Evolutionary conservation across 2,329 filamentous ascomycete genomes (phyloP).

Genomic region (Pyrenophora graminea): DNA sequence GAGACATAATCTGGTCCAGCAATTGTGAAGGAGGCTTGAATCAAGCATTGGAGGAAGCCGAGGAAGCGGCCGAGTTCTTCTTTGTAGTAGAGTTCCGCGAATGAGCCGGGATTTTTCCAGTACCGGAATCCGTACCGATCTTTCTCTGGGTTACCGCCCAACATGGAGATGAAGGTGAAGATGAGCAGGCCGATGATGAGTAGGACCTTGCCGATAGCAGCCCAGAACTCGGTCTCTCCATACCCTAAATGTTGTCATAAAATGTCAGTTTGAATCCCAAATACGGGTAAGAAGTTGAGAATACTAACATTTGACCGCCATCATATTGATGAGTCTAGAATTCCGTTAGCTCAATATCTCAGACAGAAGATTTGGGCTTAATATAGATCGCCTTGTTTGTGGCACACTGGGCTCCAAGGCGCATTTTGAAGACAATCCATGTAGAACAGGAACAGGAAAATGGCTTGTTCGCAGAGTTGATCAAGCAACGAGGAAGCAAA

Average conservation of each 20-base stretch:
- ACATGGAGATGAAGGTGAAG: conserved; percentile 77
- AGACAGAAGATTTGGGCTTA: background rate
- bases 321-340: conserved; percentile 64
- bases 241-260: conserved; percentile 26
- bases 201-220: conserved; percentile 63
- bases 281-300: too few relatives aligned
- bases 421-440: background rate
- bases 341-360: conserved; percentile 12
- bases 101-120: conserved; percentile 67
- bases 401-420: background rate
- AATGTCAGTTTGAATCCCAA: too few relatives aligned
- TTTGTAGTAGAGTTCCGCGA: conserved; percentile 65
- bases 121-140: conserved; percentile 53
- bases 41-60: conserved; percentile 76
- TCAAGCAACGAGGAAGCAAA: background rate
- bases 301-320: conserved; percentile 54
- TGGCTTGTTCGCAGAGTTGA: background rate
- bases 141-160: conserved; percentile 76
- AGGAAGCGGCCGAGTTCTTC: conserved; percentile 73
- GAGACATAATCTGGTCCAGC: conserved; percentile 56
- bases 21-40: conserved; percentile 59
- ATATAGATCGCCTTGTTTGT: background rate
- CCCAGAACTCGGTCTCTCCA: conserved; percentile 69
- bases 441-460: background rate
- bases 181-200: conserved; percentile 53